Evolutionary conservation across 257 asterid species (phyloP).

Genomic region (Plantago elongata): DNA sequence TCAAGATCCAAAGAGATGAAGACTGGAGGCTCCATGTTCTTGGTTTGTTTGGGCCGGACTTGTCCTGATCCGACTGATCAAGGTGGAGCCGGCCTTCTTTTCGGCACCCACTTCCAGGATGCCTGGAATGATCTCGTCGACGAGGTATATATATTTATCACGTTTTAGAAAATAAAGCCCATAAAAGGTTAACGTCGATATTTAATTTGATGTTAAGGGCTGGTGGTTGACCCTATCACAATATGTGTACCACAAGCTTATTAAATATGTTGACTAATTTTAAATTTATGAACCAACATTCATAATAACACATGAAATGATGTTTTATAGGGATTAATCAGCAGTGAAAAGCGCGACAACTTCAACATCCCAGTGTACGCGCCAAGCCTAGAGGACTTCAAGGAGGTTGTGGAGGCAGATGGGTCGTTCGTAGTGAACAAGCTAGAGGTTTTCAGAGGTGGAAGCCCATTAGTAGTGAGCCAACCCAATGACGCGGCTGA

Average conservation of each 20-base stretch:
- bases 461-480: constrained; percentile 88
- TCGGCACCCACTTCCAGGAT: constrained; percentile 91
- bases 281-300: too few species aligned
- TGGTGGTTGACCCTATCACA: too few species aligned
- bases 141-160: constrained; percentile 49
- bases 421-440: constrained; percentile 64
- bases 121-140: constrained; percentile 98
- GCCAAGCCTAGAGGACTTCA: constrained; percentile 83
- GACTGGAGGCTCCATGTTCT: constrained; percentile 90
- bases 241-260: too few species aligned
- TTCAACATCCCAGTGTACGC: constrained; percentile 95
- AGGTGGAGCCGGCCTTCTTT: constrained; percentile 94
- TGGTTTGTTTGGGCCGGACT: constrained; percentile 84
- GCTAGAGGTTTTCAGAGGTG: constrained; percentile 76
- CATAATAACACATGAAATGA: background rate
- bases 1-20: constrained; percentile 72
- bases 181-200: too few species aligned
- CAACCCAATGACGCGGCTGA: constrained; percentile 77
- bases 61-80: constrained; percentile 79
- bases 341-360: constrained; percentile 64
- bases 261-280: too few species aligned
- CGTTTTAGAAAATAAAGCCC: background rate
- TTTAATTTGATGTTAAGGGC: background rate
- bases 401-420: constrained; percentile 77
- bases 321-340: constrained; percentile 55